Evolutionary conservation across 768 basidiomycete genomes (phyloP).

Genomic region (Clitopilus hobsonii): DNA sequence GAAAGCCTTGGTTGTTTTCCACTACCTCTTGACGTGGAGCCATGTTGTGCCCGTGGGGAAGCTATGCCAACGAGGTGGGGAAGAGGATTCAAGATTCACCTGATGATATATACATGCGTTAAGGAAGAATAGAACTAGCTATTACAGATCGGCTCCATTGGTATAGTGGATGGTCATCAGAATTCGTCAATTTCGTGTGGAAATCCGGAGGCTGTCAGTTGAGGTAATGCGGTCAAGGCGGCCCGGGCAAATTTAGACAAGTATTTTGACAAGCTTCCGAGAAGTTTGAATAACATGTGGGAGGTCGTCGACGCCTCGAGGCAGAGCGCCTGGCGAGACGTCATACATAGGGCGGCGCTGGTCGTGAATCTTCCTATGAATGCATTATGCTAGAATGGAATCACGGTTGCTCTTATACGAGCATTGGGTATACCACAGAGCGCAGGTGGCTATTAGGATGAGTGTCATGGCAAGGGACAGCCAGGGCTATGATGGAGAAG

Average conservation of each 20-base stretch:
- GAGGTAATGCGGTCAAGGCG: background rate
- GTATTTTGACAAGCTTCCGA: background rate
- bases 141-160: background rate
- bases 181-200: background rate
- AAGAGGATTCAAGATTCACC: background rate
- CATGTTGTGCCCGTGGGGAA: slow-evolving; percentile 9
- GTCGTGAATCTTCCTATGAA: no score
- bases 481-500: slow-evolving; percentile 22
- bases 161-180: background rate
- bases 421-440: background rate
- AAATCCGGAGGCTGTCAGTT: background rate
- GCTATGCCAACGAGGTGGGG: background rate
- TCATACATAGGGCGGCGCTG: background rate
- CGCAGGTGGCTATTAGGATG: slow-evolving; percentile 17
- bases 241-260: no score
- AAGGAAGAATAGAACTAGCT: background rate
- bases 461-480: slow-evolving; percentile 29
- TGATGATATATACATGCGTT: background rate
- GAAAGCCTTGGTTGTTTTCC: no score
- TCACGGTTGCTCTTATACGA: background rate
- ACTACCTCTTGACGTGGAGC: slow-evolving; percentile 17
- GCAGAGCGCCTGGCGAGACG: background rate
- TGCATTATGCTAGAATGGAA: background rate
- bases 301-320: background rate
- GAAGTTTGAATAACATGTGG: background rate